Evolutionary conservation across 2,329 filamentous ascomycete genomes (phyloP), one percentile per base, ranked within the genome.

Genomic region (Fusarium equiseti): DNA sequence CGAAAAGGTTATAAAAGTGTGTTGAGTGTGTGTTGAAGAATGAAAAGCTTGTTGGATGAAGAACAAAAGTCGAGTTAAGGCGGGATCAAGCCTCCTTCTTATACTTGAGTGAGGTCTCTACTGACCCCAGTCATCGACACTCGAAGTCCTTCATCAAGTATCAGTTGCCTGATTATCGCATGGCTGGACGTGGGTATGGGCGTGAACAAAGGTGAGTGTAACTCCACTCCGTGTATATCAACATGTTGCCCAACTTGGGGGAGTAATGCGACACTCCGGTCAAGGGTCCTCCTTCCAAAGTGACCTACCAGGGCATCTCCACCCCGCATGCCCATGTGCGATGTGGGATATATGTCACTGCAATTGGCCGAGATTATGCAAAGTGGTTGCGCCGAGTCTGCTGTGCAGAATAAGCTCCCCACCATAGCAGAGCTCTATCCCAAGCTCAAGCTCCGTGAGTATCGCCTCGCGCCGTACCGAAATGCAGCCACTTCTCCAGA

Each of bases 131-230:
- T 38, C 59, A 48, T 27, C 44, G 27, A 46, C 51, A 24, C 48
- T 58, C 22, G 46, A 68, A n/a, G 32, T 12, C n/a, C 50, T 53
- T 53, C 26, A 42, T 24, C 52, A 50, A 56, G 32, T 40, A 50
- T 55, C 50, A 46, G 71, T 76, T 74, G 71, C 59, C 66, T 76
- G 71, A 75, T 73, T 55, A 63, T 74, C 74, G 62, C 66, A 67
- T 63, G 67, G 35, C 15, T 62, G 24, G 54, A 29, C 63, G 66
- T 75, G 72, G 72, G 57, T 16, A 62, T 62, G 44, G 63, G 62
- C 35, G 63, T 66, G 63, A 4, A 44, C 32, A 20, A 15, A 45
- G 40, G 62, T 69, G 64, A 63, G 63, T 66, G 63, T 55, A 54
- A 54, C 50, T 61, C 72, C 71, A 68, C 72, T 57, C 50, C 22